A percentile compares a stretch with the other conserved stretches of the same genome.
phyloP scores from a whole-genome alignment of 805 yeast genomes.

The Candida takata region DNA sequence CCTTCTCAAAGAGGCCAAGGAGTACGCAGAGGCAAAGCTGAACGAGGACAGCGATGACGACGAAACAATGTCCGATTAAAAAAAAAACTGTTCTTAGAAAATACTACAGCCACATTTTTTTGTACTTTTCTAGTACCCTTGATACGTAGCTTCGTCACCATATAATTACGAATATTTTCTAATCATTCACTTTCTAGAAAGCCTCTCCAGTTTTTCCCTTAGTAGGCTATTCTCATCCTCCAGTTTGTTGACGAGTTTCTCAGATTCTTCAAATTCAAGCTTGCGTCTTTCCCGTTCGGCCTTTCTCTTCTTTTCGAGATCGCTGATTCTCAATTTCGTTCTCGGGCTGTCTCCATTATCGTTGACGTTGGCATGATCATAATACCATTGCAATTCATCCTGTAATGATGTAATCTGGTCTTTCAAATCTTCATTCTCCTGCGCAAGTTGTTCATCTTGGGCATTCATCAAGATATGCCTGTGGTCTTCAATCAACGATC shows the following conservation, averaged over 20 bases:
- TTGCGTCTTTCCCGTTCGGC: constrained; percentile 64
- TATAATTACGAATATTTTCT: neutral
- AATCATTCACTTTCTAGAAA: constrained; percentile 1
- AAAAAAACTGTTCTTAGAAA: neutral
- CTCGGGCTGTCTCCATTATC: constrained; percentile 25
- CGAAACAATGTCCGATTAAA: constrained; percentile 30
- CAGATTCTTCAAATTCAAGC: constrained; percentile 52
- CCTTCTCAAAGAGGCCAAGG: constrained; percentile 73
- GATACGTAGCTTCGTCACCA: neutral
- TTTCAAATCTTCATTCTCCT: constrained; percentile 6
- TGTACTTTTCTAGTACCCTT: neutral
- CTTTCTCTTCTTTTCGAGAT: constrained; percentile 58
- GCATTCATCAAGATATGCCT: constrained; percentile 25
- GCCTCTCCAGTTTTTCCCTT: constrained; percentile 20
- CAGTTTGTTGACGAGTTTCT: constrained; percentile 41
- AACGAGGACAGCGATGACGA: constrained; percentile 64
- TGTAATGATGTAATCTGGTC: constrained; percentile 11
- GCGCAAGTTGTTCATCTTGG: neutral
- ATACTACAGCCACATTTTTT: neutral
- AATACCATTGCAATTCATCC: constrained; percentile 17
- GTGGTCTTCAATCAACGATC: constrained; percentile 52
- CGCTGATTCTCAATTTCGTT: constrained; percentile 47
- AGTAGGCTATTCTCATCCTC: constrained; percentile 48
- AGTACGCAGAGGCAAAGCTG: constrained; percentile 75
- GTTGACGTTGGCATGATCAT: constrained; percentile 6